phyloP scores from a whole-genome alignment of 805 yeast species.

The Ogataea nonfermentans region DNA sequence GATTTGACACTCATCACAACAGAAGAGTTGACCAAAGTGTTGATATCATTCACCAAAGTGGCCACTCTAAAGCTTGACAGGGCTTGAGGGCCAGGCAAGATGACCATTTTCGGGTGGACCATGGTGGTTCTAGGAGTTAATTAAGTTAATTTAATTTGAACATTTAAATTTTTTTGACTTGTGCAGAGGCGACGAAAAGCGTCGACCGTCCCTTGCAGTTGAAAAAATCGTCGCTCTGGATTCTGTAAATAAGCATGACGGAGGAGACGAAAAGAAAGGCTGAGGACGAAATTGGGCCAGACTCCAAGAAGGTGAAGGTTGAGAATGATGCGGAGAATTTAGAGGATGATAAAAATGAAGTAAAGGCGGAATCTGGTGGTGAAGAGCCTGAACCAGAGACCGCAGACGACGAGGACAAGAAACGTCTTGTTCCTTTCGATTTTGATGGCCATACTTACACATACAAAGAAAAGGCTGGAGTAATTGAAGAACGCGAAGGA shows the following conservation, averaged over 20 bases:
- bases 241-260: constrained; percentile 4
- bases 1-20: constrained; percentile 71
- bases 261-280: constrained; percentile 11
- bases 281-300: constrained; percentile 6
- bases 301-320: constrained; percentile 3
- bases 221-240: neutral
- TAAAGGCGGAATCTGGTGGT: constrained; percentile 27
- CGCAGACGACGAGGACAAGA: constrained; percentile 40
- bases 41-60: constrained; percentile 68
- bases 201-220: constrained; percentile 1
- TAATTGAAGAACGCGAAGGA: constrained; percentile 89
- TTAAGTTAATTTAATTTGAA: constrained; percentile 5
- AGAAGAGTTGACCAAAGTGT: constrained; percentile 63
- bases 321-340: constrained; percentile 16
- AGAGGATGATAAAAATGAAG: constrained; percentile 23
- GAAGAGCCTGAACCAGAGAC: constrained; percentile 31
- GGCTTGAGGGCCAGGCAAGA: constrained; percentile 87
- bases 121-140: constrained; percentile 2
- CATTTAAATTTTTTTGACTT: constrained; percentile 4
- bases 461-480: constrained; percentile 91
- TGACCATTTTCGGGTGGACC: constrained; percentile 35
- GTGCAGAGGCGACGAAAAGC: constrained; percentile 3
- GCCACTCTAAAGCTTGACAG: constrained; percentile 83
- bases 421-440: constrained; percentile 46
- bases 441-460: constrained; percentile 80